Conservation (phyloP, 768 basidiomycete genomes). For the Candolleomyces aberdarensis region DNA sequence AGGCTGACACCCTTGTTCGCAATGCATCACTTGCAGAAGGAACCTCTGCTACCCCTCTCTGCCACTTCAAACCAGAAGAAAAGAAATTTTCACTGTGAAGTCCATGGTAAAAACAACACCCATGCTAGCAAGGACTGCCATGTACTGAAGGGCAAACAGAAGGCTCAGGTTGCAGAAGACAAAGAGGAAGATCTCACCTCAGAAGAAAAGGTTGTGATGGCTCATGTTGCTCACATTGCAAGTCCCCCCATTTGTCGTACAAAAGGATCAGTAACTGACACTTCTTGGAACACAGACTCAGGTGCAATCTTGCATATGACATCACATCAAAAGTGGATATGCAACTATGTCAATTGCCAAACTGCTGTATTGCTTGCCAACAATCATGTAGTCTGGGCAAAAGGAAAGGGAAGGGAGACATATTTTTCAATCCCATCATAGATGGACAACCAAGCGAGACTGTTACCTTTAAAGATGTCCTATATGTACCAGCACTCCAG, state of each 20-base stretch:
- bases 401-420: slow-evolving; percentile 7
- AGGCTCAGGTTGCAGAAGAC: not conserved
- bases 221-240: not conserved
- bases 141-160: not conserved
- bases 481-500: slow-evolving; percentile 13
- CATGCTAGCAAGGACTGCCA: not conserved
- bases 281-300: slow-evolving; percentile 14
- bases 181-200: not conserved
- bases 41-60: not conserved
- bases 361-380: slow-evolving; percentile 13
- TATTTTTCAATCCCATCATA: slow-evolving; percentile 10
- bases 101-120: not conserved
- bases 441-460: not conserved
- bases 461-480: slow-evolving; percentile 11
- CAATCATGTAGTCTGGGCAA: slow-evolving; percentile 9
- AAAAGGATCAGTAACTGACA: not conserved
- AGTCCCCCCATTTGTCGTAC: not conserved
- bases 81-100: not conserved
- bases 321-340: slow-evolving; percentile 11
- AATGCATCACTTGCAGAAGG: not conserved
- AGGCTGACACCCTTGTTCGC: not conserved
- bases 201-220: not conserved
- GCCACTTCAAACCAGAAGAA: not conserved
- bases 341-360: not conserved
- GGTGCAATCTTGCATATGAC: slow-evolving; percentile 19